These are phyloP conservation scores for Triadica sebifera DNA, from an alignment of 345 rosid species.

Conservation along the genomic window DNA sequence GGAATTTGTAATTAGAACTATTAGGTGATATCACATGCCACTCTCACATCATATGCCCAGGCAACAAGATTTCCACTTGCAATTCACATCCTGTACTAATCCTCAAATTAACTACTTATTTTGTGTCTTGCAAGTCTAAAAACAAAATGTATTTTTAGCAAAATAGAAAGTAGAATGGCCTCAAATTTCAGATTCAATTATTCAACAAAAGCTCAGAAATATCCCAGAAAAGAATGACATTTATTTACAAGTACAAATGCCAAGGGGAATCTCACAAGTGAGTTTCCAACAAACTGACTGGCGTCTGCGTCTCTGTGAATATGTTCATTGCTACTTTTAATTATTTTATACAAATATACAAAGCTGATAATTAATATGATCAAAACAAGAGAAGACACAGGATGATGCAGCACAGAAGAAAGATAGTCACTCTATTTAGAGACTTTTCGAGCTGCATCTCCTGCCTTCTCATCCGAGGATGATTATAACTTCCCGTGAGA, in stretches of 20 bases:
- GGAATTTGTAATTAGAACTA: no score
- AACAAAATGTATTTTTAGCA: no score
- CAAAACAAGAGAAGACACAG: slow-evolving; percentile 31
- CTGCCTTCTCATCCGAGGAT: slow-evolving; percentile 27
- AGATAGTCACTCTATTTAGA: slow-evolving; percentile 24
- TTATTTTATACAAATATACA: slow-evolving; percentile 17
- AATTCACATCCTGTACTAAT: no score
- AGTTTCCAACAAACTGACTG: neutral
- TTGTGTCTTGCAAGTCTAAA: no score
- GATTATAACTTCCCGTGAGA: slow-evolving; percentile 10
- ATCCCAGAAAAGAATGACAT: neutral
- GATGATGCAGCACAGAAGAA: slow-evolving; percentile 28
- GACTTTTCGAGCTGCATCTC: slow-evolving; percentile 30
- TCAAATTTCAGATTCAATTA: no score
- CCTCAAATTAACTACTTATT: no score
- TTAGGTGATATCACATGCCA: no score
- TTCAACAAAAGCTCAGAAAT: no score
- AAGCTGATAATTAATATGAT: neutral
- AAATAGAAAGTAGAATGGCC: no score
- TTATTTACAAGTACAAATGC: slow-evolving; percentile 10
- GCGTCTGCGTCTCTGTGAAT: neutral
- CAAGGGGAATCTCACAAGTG: slow-evolving; percentile 8
- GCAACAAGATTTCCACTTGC: no score
- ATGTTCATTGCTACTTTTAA: neutral
- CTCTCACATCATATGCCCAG: no score